Evolutionary conservation across 2,329 filamentous ascomycete genomes (phyloP).

Genomic region (Beauveria sp.): DNA sequence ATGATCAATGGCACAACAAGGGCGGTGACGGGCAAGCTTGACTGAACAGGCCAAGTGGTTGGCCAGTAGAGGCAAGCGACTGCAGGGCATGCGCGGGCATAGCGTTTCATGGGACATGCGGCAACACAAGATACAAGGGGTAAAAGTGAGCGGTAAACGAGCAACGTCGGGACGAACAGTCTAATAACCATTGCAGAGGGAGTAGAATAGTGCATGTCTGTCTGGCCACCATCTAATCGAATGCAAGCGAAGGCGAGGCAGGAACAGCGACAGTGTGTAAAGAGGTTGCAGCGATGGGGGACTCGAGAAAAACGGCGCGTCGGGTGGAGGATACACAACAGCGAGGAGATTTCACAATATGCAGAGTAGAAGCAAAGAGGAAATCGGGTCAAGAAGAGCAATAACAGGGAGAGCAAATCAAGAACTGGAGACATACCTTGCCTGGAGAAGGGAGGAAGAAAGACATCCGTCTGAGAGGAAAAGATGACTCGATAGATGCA

Average conservation of each 20-base stretch:
- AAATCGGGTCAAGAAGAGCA: background rate
- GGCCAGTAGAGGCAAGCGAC: background rate
- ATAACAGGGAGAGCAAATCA: background rate
- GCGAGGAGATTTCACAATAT: background rate
- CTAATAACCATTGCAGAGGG: background rate
- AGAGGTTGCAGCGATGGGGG: background rate
- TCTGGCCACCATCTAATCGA: background rate
- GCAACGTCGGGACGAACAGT: background rate
- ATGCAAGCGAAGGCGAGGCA: background rate
- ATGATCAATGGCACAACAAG: background rate
- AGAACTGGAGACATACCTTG: background rate
- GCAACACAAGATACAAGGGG: slow-evolving; percentile 2
- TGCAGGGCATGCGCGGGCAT: slow-evolving; percentile 4
- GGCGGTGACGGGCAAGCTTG: background rate
- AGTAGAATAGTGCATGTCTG: background rate
- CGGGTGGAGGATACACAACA: background rate
- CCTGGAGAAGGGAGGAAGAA: slow-evolving; percentile 5
- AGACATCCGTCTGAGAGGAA: slow-evolving; percentile 6
- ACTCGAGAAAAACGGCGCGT: slow-evolving; percentile 2
- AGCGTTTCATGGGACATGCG: slow-evolving; percentile 3
- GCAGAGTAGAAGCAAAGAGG: background rate
- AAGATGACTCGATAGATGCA: background rate
- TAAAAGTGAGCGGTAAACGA: background rate
- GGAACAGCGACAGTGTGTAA: background rate
- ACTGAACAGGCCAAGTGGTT: background rate